Evolutionary conservation across 805 yeast genomes (phyloP).

Genomic region (Torulaspora gathmanii): DNA sequence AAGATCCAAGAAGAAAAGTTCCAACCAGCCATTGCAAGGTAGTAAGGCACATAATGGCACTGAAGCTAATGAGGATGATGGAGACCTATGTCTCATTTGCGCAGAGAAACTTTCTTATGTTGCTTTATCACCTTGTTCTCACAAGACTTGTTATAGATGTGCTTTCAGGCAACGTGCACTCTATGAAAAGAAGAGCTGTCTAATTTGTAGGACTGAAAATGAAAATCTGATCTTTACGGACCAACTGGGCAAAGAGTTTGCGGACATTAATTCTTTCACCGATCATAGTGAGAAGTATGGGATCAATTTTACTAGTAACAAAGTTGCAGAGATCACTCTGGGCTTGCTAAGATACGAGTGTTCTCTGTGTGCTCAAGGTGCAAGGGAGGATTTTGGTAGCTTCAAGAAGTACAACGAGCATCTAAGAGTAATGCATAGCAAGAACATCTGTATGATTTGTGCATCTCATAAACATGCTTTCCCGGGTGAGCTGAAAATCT

Average conservation of each 20-base stretch:
- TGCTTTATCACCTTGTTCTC: slow-evolving; percentile 79
- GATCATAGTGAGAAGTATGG: slow-evolving; percentile 44
- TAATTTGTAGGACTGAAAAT: slow-evolving; percentile 76
- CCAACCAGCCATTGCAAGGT: not conserved
- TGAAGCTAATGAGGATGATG: slow-evolving; percentile 25
- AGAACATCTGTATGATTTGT: slow-evolving; percentile 70
- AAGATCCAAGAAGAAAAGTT: slow-evolving; percentile 1
- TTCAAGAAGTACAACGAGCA: slow-evolving; percentile 65
- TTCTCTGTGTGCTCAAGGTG: slow-evolving; percentile 39
- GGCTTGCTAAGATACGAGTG: slow-evolving; percentile 54
- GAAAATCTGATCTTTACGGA: slow-evolving; percentile 55
- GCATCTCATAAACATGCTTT: slow-evolving; percentile 72
- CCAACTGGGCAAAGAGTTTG: slow-evolving; percentile 37
- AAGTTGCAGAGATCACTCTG: slow-evolving; percentile 47
- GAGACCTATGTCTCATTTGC: slow-evolving; percentile 70
- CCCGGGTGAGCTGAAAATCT: slow-evolving; percentile 61
- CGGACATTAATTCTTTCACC: slow-evolving; percentile 37
- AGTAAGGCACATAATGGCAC: not conserved
- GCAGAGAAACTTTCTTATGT: slow-evolving; percentile 63
- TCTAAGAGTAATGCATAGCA: slow-evolving; percentile 56
- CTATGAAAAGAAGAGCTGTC: slow-evolving; percentile 67
- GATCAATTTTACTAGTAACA: slow-evolving; percentile 53
- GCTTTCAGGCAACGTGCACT: slow-evolving; percentile 77
- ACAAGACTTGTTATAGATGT: slow-evolving; percentile 77
- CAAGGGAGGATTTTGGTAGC: slow-evolving; percentile 37